Conservation (phyloP, 257 asterid genomes). For the Penstemon davidsonii region DNA sequence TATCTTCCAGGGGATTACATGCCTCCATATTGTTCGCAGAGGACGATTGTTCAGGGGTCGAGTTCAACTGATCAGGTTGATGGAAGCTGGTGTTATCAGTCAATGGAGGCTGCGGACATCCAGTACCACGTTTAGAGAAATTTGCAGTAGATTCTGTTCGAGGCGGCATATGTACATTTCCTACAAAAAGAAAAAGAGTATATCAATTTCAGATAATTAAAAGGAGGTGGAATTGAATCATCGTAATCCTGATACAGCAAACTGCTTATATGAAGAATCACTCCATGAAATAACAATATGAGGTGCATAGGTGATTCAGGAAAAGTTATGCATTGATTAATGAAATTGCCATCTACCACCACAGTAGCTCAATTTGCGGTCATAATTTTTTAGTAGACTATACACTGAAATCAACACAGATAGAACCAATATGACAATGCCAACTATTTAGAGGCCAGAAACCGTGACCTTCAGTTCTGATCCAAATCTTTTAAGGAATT, state of each 20-base stretch:
- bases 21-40: conserved; percentile 14
- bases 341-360: neutral
- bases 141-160: conserved; percentile 23
- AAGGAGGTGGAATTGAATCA: neutral
- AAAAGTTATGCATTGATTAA: neutral
- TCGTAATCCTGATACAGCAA: neutral
- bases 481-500: neutral
- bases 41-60: conserved; percentile 23
- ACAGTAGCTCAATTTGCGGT: neutral
- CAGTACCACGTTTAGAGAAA: conserved; percentile 9
- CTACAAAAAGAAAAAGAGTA: neutral
- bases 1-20: conserved; percentile 18
- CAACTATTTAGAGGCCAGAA: neutral
- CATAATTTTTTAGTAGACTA: neutral
- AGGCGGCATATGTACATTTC: conserved; percentile 13
- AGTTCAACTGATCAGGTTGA: conserved; percentile 17
- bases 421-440: too few species aligned
- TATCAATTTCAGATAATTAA: neutral
- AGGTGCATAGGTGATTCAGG: neutral
- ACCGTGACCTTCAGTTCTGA: neutral
- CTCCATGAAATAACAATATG: neutral
- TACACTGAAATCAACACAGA: too few species aligned
- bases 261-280: neutral
- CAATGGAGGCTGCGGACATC: conserved; percentile 11
- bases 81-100: conserved; percentile 14